These are phyloP conservation scores for Gossypium aridum DNA, from an alignment of 441 rosid species.

Conservation along the genomic window DNA sequence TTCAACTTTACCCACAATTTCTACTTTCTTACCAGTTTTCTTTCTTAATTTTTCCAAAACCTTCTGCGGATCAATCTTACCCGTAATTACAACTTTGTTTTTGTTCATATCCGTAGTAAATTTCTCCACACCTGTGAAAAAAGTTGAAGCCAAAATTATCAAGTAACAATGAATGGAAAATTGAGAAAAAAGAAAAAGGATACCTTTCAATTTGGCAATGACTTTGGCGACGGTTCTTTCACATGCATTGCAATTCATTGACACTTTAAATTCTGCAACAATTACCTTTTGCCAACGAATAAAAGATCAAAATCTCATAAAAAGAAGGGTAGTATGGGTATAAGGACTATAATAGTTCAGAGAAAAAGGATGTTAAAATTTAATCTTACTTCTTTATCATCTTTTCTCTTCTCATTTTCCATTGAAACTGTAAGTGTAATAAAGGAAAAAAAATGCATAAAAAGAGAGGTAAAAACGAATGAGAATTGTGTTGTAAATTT, in stretches of 20 bases:
- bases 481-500: not conserved
- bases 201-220: slow-evolving; percentile 52
- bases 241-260: slow-evolving; percentile 79
- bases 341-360: not conserved
- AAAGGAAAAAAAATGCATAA: not conserved
- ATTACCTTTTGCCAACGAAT: slow-evolving; percentile 17
- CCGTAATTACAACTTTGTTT: slow-evolving; percentile 50
- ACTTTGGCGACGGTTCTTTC: slow-evolving; percentile 53
- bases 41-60: slow-evolving; percentile 61
- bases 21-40: slow-evolving; percentile 56
- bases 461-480: not conserved
- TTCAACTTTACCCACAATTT: slow-evolving; percentile 28
- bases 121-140: slow-evolving; percentile 49
- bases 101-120: slow-evolving; percentile 57
- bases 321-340: not conserved
- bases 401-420: slow-evolving; percentile 27
- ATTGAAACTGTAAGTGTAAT: slow-evolving; percentile 12
- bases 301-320: not conserved
- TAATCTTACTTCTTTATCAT: slow-evolving; percentile 27
- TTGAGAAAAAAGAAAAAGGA: not conserved
- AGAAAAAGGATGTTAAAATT: not conserved
- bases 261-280: slow-evolving; percentile 37
- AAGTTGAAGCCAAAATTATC: not conserved
- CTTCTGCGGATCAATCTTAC: slow-evolving; percentile 45
- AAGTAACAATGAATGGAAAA: not conserved